Evolutionary conservation across 495 filamentous ascomycete species (phyloP).

Genomic region (Trichocladium antarcticum): DNA sequence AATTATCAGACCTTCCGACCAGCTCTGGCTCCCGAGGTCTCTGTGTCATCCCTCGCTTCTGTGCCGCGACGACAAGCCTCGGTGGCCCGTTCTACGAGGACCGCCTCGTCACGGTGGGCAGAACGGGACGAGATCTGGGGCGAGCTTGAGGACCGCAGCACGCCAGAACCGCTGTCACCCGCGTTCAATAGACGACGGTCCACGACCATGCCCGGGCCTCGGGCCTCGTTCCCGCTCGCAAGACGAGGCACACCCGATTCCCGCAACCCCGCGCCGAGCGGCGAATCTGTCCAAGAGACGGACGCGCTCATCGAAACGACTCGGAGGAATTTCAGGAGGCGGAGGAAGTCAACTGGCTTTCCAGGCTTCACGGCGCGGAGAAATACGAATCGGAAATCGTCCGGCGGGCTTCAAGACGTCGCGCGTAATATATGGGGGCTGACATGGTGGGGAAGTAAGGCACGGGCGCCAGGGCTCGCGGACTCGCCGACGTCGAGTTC

Average conservation of each 20-base stretch:
- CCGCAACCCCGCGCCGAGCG: slow-evolving; percentile 13
- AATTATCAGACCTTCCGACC: slow-evolving; percentile 37
- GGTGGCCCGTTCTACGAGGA: slow-evolving; percentile 24
- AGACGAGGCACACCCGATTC: slow-evolving; percentile 21
- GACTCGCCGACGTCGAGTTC: slow-evolving; percentile 1
- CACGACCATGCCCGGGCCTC: slow-evolving; percentile 26
- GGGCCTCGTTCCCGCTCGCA: slow-evolving; percentile 22
- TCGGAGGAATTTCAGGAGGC: slow-evolving; percentile 24
- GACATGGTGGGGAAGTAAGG: slow-evolving; percentile 30
- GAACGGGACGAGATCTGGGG: slow-evolving; percentile 57
- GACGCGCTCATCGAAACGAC: slow-evolving; percentile 18
- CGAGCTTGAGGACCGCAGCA: slow-evolving; percentile 50
- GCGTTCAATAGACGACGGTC: slow-evolving; percentile 25
- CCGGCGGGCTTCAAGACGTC: slow-evolving; percentile 28
- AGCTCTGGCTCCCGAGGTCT: slow-evolving; percentile 6
- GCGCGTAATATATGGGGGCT: slow-evolving; percentile 30
- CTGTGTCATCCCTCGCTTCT: neutral
- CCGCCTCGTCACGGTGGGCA: slow-evolving; percentile 34
- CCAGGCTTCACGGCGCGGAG: slow-evolving; percentile 41
- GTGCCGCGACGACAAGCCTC: slow-evolving; percentile 14
- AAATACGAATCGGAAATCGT: slow-evolving; percentile 18
- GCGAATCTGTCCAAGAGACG: slow-evolving; percentile 8
- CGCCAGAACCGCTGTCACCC: slow-evolving; percentile 25
- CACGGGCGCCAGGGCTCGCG: neutral
- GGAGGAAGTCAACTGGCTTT: slow-evolving; percentile 44